These are phyloP conservation scores for Entelexis paramagnoliae DNA, from an alignment of 1,139 yeast species.

Conservation along the genomic window DNA sequence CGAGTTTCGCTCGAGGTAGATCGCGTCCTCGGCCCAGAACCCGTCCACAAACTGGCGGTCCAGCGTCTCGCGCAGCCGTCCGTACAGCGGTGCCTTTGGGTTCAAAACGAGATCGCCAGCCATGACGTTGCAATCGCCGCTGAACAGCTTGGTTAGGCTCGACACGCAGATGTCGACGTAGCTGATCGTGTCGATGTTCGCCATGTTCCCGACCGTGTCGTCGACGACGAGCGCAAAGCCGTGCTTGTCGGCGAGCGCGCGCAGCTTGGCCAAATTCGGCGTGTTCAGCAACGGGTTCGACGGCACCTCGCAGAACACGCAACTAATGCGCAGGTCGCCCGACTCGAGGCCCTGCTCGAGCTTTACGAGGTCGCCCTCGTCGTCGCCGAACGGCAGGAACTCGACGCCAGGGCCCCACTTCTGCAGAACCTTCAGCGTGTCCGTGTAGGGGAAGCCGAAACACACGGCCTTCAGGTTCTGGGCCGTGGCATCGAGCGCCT, in stretches of 20 bases:
- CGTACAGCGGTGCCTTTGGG: constrained; percentile 49
- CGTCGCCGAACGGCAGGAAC: constrained; percentile 78
- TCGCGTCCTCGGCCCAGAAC: constrained; percentile 91
- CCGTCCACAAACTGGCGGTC: constrained; percentile 56
- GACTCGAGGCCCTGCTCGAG: constrained; percentile 49
- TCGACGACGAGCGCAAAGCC: constrained; percentile 75
- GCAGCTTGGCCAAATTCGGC: constrained; percentile 59
- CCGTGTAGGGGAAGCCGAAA: constrained; percentile 93
- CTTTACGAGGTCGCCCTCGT: constrained; percentile 48
- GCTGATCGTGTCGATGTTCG: constrained; percentile 72
- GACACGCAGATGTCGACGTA: constrained; percentile 78
- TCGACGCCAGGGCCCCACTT: constrained; percentile 80
- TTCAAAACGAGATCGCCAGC: constrained; percentile 83
- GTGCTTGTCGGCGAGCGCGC: constrained; percentile 55
- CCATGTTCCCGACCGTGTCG: constrained; percentile 86
- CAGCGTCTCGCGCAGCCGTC: constrained; percentile 42
- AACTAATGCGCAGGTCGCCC: constrained; percentile 52
- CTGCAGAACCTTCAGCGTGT: constrained; percentile 70
- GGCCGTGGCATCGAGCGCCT: constrained; percentile 7
- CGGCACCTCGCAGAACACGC: constrained; percentile 85
- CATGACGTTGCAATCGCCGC: constrained; percentile 93
- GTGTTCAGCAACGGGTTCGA: constrained; percentile 81
- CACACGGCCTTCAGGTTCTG: constrained; percentile 55
- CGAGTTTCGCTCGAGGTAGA: constrained; percentile 83
- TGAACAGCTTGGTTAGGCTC: constrained; percentile 81